Percentiles rank a stretch among this genome's conserved stretches.
Conservation (phyloP, 2,329 filamentous ascomycete species). For the Claviceps pazoutovae region DNA sequence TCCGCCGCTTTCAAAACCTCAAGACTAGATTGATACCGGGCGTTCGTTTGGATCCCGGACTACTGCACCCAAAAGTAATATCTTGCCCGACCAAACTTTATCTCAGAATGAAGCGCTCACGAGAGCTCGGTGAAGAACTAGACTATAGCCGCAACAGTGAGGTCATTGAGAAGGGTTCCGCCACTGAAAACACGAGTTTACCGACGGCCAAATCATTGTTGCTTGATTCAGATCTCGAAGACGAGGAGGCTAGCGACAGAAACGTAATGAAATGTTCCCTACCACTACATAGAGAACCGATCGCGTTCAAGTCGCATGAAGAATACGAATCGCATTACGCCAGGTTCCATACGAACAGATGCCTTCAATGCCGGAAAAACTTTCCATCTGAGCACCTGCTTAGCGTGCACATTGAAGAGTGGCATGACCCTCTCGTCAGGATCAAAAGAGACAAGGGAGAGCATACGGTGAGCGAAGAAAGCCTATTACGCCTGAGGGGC, state of each 20-base stretch:
- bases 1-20: neutral
- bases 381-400: conserved; percentile 76
- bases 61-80: conserved; percentile 6
- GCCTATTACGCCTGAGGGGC: neutral
- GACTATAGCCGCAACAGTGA: conserved; percentile 14
- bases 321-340: conserved; percentile 83
- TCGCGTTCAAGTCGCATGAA: conserved; percentile 59
- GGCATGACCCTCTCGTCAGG: conserved; percentile 68
- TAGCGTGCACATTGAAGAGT: conserved; percentile 75
- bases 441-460: conserved; percentile 66
- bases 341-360: conserved; percentile 70
- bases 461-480: conserved; percentile 53
- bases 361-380: conserved; percentile 71
- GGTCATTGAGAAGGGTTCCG: conserved; percentile 7
- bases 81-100: conserved; percentile 2
- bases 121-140: conserved; percentile 39
- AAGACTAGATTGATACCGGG: neutral
- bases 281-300: conserved; percentile 58
- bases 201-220: conserved; percentile 42
- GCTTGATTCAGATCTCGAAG: conserved; percentile 33
- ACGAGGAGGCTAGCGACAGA: conserved; percentile 20
- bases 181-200: conserved; percentile 7
- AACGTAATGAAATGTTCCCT: conserved; percentile 63
- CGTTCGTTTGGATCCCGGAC: neutral
- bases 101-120: conserved; percentile 46